phyloP scores from a whole-genome alignment of 495 filamentous ascomycete genomes.

The Endocarpon pusillum region DNA sequence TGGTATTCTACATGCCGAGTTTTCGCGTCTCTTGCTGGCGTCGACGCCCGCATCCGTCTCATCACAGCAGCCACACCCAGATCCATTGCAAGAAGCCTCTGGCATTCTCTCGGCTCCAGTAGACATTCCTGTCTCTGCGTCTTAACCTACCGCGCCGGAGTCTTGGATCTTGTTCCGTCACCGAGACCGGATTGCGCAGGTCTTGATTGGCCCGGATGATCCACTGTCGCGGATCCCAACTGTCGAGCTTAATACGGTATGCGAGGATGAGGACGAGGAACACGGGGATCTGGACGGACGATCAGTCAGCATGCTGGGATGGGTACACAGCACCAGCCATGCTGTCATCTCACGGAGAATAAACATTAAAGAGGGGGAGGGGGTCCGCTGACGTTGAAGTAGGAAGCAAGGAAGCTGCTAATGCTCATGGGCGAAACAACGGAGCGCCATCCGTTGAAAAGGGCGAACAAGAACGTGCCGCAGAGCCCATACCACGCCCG shows the following conservation, averaged over 20 bases:
- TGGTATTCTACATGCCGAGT: neutral
- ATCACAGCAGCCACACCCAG: constrained; percentile 5
- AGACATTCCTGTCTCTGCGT: neutral
- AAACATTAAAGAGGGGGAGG: no score
- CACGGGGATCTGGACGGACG: constrained; percentile 8
- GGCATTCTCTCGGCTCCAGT: constrained; percentile 1
- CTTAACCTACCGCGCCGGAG: constrained; percentile 4
- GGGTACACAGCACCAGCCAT: no score
- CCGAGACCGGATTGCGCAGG: constrained; percentile 3
- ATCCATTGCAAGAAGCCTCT: constrained; percentile 4
- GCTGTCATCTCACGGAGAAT: no score
- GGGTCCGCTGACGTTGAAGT: constrained; percentile 25
- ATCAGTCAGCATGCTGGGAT: neutral
- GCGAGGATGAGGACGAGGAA: constrained; percentile 15
- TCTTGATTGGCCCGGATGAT: constrained; percentile 1
- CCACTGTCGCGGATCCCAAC: constrained; percentile 13
- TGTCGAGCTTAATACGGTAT: constrained; percentile 16
- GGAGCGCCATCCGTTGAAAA: constrained; percentile 28
- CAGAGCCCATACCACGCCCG: constrained; percentile 27
- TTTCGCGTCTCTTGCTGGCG: no score
- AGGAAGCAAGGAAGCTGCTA: constrained; percentile 26
- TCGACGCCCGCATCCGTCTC: neutral
- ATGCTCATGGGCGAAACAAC: constrained; percentile 22
- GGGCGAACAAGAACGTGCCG: constrained; percentile 21
- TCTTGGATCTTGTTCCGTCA: neutral